Evolutionary conservation across 2,329 filamentous ascomycete species (phyloP).

Genomic region (Arthrobotrys entomopaga): DNA sequence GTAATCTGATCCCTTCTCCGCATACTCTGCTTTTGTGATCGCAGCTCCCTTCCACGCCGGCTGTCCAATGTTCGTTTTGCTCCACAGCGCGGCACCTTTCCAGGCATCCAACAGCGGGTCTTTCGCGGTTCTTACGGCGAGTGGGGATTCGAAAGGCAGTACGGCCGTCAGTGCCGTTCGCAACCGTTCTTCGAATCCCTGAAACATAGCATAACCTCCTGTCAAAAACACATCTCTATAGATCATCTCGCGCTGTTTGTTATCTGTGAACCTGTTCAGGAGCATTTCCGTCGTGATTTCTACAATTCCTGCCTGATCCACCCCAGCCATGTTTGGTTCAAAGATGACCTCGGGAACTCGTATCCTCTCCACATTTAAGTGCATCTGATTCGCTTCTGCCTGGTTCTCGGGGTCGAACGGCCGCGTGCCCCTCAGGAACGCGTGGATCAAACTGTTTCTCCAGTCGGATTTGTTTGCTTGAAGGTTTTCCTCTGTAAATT

Average conservation of each 20-base stretch:
- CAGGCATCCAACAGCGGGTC: slow-evolving; percentile 88
- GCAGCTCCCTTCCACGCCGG: slow-evolving; percentile 72
- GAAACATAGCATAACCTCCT: slow-evolving; percentile 88
- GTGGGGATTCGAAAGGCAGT: slow-evolving; percentile 73
- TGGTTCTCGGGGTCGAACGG: slow-evolving; percentile 84
- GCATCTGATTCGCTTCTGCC: slow-evolving; percentile 83
- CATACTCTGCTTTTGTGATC: slow-evolving; percentile 82
- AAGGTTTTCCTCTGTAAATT: slow-evolving; percentile 91
- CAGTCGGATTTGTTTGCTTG: slow-evolving; percentile 93
- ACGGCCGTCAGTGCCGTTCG: slow-evolving; percentile 76
- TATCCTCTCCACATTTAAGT: slow-evolving; percentile 96
- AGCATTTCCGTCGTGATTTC: slow-evolving; percentile 93
- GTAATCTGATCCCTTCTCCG: slow-evolving; percentile 93
- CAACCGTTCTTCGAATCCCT: slow-evolving; percentile 85
- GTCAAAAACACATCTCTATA: slow-evolving; percentile 91
- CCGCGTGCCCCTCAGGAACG: slow-evolving; percentile 86
- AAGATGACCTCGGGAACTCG: slow-evolving; percentile 93
- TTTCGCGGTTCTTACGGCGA: slow-evolving; percentile 77
- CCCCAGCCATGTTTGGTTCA: slow-evolving; percentile 87
- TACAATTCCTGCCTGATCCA: slow-evolving; percentile 91
- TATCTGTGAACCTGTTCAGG: slow-evolving; percentile 76
- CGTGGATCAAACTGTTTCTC: slow-evolving; percentile 90
- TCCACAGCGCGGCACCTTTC: slow-evolving; percentile 91
- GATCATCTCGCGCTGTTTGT: slow-evolving; percentile 63
- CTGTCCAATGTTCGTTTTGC: slow-evolving; percentile 65